Evolutionary conservation across 1,284 basidiomycete species (phyloP), one percentile per base, ranked within the genome.

Genomic region (Ceratobasidium sp.): DNA sequence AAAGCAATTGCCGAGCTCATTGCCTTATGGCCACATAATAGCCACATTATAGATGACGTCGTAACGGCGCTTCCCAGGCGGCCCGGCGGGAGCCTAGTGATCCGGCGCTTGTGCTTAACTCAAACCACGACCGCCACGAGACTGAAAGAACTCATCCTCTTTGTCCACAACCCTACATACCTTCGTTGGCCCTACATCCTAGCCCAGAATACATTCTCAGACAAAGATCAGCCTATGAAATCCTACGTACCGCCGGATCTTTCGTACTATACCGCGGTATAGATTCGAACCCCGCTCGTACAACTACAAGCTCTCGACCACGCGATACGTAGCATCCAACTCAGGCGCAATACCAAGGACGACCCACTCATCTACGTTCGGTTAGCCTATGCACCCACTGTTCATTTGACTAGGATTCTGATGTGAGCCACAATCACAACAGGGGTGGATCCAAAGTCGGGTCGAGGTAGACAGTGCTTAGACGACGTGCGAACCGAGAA

Each of bases 401-500:
- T 33, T 33, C 23, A 56, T 56, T 10, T n/a, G 26, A n/a, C 23
- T 56, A n/a, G 20, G 23, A 56, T 26, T 10, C 20, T 26, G 54
- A 56, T 26, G 26, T 52, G 13, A 15, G 13, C 6, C 33, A 33
- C 33, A 33, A 33, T 33, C 5, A 23, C 33, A 28, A 10, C 28
- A 42, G 57, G 68, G 68, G 23, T 7, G 68, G 68, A 38, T 70
- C 50, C 5, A 52, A 52, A 70, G 68, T n/a, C 57, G 68, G 68
- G 56, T 70, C 57, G 68, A 70, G 20, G 13, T 70, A n/a, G 33
- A 33, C 33, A 33, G 33, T 33, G 33, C 33, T 33, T 33, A 33
- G 33, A 33, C 33, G 33, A 33, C 33, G 33, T 33, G 33, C 33
- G 33, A 33, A 33, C 33, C 2, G 4, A 33, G 4, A 33, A 33